Evolutionary conservation across 23 red algal species (phyloP), one percentile per base, ranked within the genome.

Genomic region (Gracilaria caudata): DNA sequence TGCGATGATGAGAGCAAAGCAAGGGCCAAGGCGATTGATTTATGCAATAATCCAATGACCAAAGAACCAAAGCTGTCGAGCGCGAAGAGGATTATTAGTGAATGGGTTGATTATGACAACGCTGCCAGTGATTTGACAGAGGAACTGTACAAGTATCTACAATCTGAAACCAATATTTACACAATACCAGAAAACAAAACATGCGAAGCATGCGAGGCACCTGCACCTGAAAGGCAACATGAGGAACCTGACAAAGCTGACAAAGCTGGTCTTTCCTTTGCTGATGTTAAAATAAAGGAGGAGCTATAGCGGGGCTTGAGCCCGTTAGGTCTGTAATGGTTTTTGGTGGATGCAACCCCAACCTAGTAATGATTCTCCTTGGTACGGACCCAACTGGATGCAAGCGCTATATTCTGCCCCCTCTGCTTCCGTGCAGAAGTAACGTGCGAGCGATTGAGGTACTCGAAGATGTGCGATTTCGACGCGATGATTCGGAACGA

Each of bases 1-100:
- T 99, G 97, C 58, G 93, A 92, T 59, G 93, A 99, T 44, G 82
- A 79, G 38, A 93, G 80, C 89, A 99, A 99, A 87, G 35, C 64
- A 51, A 73, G 30, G 13, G 97, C 97, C 7, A 95, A 95, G 82
- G 93, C 97, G 47, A 99, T 99, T 75, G 97, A 99, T 78, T 78
- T 99, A 44, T 99, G 97, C 60, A 99, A 99, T 70, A 99, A 99
- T 78, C 97, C 97, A 65, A 91, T 88, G 78, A 99, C 97, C 0
- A 94, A 94, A 56, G 97, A 96, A 68, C 93, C 89, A 1, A 99
- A 99, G 73, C 81, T 99, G 10, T 34, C 43, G 7, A 91, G 90
- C 65, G 97, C 97, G 51, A 93, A 86, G 64, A 83, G 93, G 47
- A 99, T 99, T 57, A 94, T 99, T 35, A 58, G 81, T 4, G 92